Evolutionary conservation across 1,284 basidiomycete species (phyloP), one percentile per base, ranked within the genome.

Genomic region (Naganishia sp.): DNA sequence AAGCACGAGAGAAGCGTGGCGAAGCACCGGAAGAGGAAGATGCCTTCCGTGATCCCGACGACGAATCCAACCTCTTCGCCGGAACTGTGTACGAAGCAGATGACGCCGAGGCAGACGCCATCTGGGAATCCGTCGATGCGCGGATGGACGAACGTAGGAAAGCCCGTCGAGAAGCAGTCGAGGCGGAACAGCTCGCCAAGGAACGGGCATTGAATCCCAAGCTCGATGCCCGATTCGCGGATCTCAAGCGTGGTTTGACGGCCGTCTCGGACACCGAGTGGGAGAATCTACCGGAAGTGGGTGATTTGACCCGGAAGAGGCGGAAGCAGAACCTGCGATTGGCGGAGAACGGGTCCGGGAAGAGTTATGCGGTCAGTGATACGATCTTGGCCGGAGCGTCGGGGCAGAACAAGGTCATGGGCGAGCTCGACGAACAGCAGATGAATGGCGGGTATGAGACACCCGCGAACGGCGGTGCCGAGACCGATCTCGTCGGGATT

Each of bases 401-500:
- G 2, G 80, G 81, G 25, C 72, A 76, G 33, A 83, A 80, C 65
- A 69, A 71, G 49, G 83, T 94, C 48, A 86, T 96, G 43, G 90
- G 92, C 46, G 89, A 94, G 75, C 81, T 92, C 57, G 80, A 86
- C 49, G 86, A 87, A 72, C 83, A 82, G 0, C 89, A 90, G 73
- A 90, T 88, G 68, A 91, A 91, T 65, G 84, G 75, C 46, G 91
- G 91, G 15, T 86, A 90, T 65, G 87, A 87, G 68, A 93, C 90
- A 0, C 87, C 90, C 2, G 88, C 89, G 0, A 84, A 84, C 11
- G 76, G 77, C 49, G 92, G 91, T 3, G 85, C 88, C 0, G 84
- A 94, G 72, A 95, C 93, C 10, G 94, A 97, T 78, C 90, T 99
- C 68, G 89, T 95, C n/a, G 94, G 96, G 78, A 97, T 99, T 75